Base-by-base conservation (phyloP, 768 basidiomycete genomes). In the Hygrocybe punicea region DNA sequence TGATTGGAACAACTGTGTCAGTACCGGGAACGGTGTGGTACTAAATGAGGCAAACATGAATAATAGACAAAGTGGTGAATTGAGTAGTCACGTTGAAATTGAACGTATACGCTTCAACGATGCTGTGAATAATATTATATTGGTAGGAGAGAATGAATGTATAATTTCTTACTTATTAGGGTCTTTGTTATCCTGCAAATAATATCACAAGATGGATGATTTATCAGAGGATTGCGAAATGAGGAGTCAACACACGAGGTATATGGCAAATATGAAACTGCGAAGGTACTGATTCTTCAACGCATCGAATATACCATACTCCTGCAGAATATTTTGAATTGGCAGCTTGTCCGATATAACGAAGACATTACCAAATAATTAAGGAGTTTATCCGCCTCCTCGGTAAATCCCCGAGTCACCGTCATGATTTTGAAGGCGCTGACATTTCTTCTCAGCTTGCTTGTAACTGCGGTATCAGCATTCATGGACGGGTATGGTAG, bases 71-170 rank as follows among this genome's bases (percentile, higher is more conserved):
- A 14, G 44, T 46, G 24, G 21, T 49, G 16, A n/a, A 21, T 19
- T 21, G 2, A 39, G 34, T 35, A 35, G 73, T 59, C 62, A 87
- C 89, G 62, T 84, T 81, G 64, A 93, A 91, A 65, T 91, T 89
- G 73, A 93, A 93, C 0, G 89, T 92, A 65, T 92, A 93, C 13
- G 92, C 86, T 68, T 93, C 91, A 21, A 93, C 80, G 55, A 93
- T 87, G 71, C 91, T 93, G 60, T 16, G 11, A 25, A 58, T 29
- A 39, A 45, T 59, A 23, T 45, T 52, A 37, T 39, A 23, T 17
- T 24, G 25, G 16, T 37, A 49, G 4, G 34, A 54, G 51, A 55
- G 57, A 51, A 51, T 54, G 59, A 50, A 67, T 74, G 71, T 71
- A 73, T 69, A 58, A 55, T 58, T 88, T 0, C 73, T 56, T 73